Percentiles rank a stretch among this genome's conserved stretches.
phyloP scores from a whole-genome alignment of 2,329 filamentous ascomycete species.

The Lecanoromycetidae sp. region DNA sequence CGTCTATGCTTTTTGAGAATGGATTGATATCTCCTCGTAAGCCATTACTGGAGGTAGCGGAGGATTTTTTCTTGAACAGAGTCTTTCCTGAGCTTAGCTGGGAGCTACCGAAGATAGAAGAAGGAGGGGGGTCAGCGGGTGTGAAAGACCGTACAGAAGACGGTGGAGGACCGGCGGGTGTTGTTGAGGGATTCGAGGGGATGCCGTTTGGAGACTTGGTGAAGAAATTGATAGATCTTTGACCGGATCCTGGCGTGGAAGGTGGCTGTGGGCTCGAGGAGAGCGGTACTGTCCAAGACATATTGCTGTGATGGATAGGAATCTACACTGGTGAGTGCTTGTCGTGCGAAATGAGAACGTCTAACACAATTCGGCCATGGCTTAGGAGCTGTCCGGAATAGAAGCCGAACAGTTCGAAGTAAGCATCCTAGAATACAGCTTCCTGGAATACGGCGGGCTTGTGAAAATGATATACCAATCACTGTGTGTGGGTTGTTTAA shows the following conservation, averaged over 20 bases:
- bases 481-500: too few species aligned
- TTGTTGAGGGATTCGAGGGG: slow-evolving; percentile 38
- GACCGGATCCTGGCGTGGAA: slow-evolving; percentile 26
- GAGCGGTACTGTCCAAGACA: slow-evolving; percentile 17
- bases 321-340: neutral
- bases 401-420: too few species aligned
- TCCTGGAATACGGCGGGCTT: too few species aligned
- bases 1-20: neutral
- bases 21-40: neutral
- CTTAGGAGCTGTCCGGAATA: neutral
- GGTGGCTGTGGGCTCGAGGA: slow-evolving; percentile 19
- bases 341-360: too few species aligned
- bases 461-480: too few species aligned
- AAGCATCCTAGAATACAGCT: too few species aligned
- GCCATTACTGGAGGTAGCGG: neutral
- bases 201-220: slow-evolving; percentile 5
- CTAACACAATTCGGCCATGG: neutral
- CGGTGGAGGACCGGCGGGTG: slow-evolving; percentile 45
- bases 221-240: slow-evolving; percentile 18
- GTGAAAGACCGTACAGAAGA: slow-evolving; percentile 43
- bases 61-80: slow-evolving; percentile 26
- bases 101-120: slow-evolving; percentile 41
- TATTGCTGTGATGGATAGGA: neutral
- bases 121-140: slow-evolving; percentile 42
- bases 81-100: slow-evolving; percentile 30